A percentile compares a stretch with the other conserved stretches of the same genome.
Conservation (phyloP, 2,329 filamentous ascomycete genomes). For the Aspergillus quadrilineatus region DNA sequence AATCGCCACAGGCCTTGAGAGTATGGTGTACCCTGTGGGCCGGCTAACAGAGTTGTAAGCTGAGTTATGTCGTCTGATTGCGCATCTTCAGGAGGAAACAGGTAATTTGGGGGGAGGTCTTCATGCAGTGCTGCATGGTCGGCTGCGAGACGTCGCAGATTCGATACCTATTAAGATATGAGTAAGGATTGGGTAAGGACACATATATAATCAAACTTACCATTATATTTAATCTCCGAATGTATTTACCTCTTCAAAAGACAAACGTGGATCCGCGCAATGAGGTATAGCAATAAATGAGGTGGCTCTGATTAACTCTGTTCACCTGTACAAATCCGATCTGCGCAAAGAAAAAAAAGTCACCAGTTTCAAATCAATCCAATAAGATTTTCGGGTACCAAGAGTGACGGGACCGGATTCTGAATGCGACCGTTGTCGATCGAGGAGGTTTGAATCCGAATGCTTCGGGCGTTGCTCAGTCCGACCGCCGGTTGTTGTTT, state of each 20-base stretch:
- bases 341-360: neutral
- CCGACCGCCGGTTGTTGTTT: conserved; percentile 19
- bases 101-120: conserved; percentile 61
- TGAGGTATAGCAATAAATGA: too few relatives aligned
- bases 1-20: conserved; percentile 59
- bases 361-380: neutral
- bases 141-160: conserved; percentile 57
- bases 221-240: neutral
- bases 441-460: neutral
- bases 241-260: too few relatives aligned
- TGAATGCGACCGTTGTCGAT: conserved; percentile 1
- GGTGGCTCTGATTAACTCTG: too few relatives aligned
- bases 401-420: neutral
- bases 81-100: conserved; percentile 50
- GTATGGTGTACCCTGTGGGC: conserved; percentile 61
- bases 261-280: too few relatives aligned
- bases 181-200: neutral
- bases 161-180: conserved; percentile 28
- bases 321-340: neutral
- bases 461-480: conserved; percentile 3
- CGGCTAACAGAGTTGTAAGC: conserved; percentile 58
- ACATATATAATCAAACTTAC: neutral
- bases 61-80: conserved; percentile 55
- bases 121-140: conserved; percentile 60
- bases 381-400: neutral